Evolutionary conservation across 257 asterid genomes (phyloP).

Genomic region (Primulina tabacum): DNA sequence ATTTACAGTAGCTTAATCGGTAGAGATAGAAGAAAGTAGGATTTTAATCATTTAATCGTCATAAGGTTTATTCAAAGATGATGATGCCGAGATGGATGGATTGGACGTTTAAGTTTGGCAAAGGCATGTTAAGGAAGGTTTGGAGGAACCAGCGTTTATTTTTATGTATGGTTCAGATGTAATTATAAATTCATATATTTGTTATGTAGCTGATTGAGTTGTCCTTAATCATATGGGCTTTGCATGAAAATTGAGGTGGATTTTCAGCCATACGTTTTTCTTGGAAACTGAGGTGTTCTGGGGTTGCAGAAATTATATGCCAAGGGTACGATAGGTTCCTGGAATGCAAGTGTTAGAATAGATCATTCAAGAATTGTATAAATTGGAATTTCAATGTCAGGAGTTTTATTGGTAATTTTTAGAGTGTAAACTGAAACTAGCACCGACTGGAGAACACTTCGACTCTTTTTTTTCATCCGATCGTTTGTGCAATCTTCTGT

Average conservation of each 20-base stretch:
- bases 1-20: too few relatives aligned
- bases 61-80: not conserved
- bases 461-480: not conserved
- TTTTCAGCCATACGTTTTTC: not conserved
- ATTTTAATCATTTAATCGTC: not conserved
- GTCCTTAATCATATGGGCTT: not conserved
- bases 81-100: not conserved
- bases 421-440: not conserved
- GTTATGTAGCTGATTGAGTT: not conserved
- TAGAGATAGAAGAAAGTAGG: not conserved
- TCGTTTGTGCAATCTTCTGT: slow-evolving; percentile 13
- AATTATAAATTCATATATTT: too few relatives aligned
- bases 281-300: slow-evolving; percentile 13
- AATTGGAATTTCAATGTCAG: slow-evolving; percentile 12
- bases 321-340: not conserved
- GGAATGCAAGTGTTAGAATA: not conserved
- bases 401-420: not conserved
- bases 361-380: slow-evolving; percentile 4
- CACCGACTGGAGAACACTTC: not conserved
- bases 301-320: not conserved
- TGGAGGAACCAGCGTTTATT: not conserved
- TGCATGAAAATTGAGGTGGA: not conserved
- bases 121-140: not conserved
- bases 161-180: too few relatives aligned
- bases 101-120: not conserved